Conservation (phyloP, 23 red algal species). For the Gracilaria domingensis region DNA sequence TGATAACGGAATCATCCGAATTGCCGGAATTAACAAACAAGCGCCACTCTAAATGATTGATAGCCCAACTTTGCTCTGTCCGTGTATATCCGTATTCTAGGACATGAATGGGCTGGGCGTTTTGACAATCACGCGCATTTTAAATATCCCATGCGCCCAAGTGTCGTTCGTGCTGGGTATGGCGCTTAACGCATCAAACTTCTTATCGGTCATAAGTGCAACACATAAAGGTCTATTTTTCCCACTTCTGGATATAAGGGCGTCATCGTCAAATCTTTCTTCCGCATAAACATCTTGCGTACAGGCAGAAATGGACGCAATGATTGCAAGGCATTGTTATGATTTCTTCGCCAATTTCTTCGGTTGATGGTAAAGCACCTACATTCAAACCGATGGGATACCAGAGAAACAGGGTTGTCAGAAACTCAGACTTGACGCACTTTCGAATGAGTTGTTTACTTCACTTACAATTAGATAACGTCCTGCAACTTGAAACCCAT, state of each 20-base stretch:
- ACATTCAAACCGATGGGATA: neutral
- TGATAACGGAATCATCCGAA: constrained; percentile 59
- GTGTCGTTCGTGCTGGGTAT: neutral
- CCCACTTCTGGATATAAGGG: neutral
- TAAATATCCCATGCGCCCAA: neutral
- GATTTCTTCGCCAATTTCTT: constrained; percentile 73
- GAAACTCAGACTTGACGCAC: neutral
- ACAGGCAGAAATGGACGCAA: neutral
- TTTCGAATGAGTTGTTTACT: neutral
- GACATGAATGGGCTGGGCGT: neutral
- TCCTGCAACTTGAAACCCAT: constrained; percentile 91
- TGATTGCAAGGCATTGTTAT: neutral
- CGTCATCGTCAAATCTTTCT: neutral
- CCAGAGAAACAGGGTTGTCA: neutral
- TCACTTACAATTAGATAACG: constrained; percentile 84
- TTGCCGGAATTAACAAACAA: neutral
- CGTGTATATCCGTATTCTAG: neutral
- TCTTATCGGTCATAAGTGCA: neutral
- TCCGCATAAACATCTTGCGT: neutral
- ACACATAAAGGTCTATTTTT: neutral
- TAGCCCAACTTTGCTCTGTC: neutral
- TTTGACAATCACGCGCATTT: neutral
- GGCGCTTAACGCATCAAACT: neutral
- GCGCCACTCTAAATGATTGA: neutral
- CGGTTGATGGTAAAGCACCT: constrained; percentile 89